Percentiles rank a stretch among this genome's conserved stretches.
These are phyloP conservation scores for Boletus reticuloceps DNA, from an alignment of 768 basidiomycete species.

Conservation along the genomic window DNA sequence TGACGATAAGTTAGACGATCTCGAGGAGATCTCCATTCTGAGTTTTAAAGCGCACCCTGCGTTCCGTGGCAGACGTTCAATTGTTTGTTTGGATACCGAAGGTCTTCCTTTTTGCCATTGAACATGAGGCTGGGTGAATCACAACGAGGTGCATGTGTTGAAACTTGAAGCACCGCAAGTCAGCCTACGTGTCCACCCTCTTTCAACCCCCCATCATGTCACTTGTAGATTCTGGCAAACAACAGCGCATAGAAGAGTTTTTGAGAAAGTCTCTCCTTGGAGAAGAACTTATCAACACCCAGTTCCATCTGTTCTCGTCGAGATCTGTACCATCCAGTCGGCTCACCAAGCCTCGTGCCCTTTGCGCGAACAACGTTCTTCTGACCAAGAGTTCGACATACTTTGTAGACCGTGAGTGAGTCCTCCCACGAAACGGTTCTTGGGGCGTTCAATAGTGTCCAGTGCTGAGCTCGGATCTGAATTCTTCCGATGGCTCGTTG, in stretches of 20 bases:
- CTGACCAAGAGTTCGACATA: slow-evolving; percentile 24
- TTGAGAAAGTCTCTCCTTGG: slow-evolving; percentile 26
- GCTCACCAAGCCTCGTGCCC: slow-evolving; percentile 16
- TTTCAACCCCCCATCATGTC: not conserved
- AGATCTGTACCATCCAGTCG: not conserved
- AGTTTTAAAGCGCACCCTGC: too few species aligned
- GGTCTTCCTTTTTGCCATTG: too few species aligned
- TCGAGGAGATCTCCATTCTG: too few species aligned
- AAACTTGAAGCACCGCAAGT: not conserved
- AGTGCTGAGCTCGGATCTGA: not conserved
- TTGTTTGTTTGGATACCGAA: too few species aligned
- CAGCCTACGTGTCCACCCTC: not conserved
- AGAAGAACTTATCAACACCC: slow-evolving; percentile 28
- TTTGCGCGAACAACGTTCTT: slow-evolving; percentile 30
- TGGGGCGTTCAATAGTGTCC: not conserved
- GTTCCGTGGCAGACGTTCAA: too few species aligned
- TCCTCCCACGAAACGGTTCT: not conserved
- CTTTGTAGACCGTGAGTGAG: slow-evolving; percentile 23
- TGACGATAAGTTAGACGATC: too few species aligned
- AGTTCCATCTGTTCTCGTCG: slow-evolving; percentile 29
- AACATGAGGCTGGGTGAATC: too few species aligned
- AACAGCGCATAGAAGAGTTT: slow-evolving; percentile 19
- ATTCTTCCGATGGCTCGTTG: not conserved
- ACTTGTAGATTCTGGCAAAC: not conserved
- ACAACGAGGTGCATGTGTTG: too few species aligned